Evolutionary conservation across 106 monocot species (phyloP).

Genomic region (Platanthera guangdongensis): DNA sequence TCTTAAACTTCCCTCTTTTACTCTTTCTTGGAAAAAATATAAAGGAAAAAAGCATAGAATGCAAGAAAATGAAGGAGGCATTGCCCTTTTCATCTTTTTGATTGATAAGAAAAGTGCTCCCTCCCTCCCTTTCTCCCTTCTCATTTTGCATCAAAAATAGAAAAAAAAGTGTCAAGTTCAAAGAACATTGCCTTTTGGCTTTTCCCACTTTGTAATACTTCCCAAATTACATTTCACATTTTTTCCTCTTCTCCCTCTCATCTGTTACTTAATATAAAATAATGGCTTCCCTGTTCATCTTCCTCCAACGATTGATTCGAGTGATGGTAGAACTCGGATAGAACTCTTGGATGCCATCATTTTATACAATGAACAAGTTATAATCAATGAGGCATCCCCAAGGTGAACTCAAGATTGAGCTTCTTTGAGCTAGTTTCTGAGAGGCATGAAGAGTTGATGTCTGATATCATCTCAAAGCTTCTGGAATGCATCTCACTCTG

Average conservation of each 20-base stretch:
- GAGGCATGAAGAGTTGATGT: conserved; percentile 40
- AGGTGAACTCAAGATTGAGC: conserved; percentile 81
- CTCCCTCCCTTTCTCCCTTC: conserved; percentile 5
- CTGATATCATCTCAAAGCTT: conserved; percentile 31
- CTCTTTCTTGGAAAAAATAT: conserved; percentile 23
- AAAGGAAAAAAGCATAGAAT: conserved; percentile 22
- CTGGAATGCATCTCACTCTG: conserved; percentile 29
- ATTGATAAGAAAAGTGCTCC: conserved; percentile 1
- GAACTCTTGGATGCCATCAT: background rate
- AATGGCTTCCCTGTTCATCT: background rate
- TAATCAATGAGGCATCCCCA: conserved; percentile 46
- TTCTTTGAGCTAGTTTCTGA: conserved; percentile 32
- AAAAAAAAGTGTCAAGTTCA: conserved; percentile 18
- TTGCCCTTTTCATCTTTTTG: background rate
- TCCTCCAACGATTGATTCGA: conserved; percentile 5
- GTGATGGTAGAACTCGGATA: background rate
- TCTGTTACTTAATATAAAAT: background rate
- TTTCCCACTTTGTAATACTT: conserved; percentile 14
- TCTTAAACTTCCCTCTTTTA: background rate
- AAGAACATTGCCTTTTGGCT: conserved; percentile 17
- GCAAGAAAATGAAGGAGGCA: conserved; percentile 14
- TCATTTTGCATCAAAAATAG: conserved; percentile 1
- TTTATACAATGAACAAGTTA: background rate
- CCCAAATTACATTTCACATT: conserved; percentile 6
- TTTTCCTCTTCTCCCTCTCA: conserved; percentile 12